Percentiles rank a stretch among this genome's conserved stretches.
phyloP scores from a whole-genome alignment of 768 basidiomycete genomes.

The Lentinula lateritia region DNA sequence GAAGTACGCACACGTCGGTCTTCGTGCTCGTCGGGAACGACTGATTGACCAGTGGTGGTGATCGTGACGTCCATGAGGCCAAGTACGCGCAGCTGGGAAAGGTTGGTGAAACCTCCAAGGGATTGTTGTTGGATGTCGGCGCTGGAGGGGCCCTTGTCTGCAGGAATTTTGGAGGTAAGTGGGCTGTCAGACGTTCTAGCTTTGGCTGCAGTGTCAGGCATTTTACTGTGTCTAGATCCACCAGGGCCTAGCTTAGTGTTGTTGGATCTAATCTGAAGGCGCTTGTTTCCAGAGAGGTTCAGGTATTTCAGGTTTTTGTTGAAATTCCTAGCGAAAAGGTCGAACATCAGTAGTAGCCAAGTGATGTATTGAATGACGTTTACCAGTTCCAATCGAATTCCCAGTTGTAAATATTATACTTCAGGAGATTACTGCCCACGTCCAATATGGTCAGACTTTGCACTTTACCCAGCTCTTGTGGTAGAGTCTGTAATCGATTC shows the following conservation, averaged over 20 bases:
- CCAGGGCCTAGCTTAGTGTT: slow-evolving; percentile 23
- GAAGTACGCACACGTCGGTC: slow-evolving; percentile 92
- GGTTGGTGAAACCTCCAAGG: slow-evolving; percentile 81
- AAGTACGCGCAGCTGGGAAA: slow-evolving; percentile 80
- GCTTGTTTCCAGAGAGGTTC: slow-evolving; percentile 95
- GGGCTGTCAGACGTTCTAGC: neutral
- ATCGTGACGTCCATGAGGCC: slow-evolving; percentile 98
- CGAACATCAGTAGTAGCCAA: neutral
- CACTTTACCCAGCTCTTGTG: slow-evolving; percentile 84
- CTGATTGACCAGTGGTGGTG: slow-evolving; percentile 49
- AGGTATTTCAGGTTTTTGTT: slow-evolving; percentile 91
- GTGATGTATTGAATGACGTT: slow-evolving; percentile 12
- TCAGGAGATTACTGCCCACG: slow-evolving; percentile 88
- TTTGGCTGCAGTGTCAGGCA: neutral
- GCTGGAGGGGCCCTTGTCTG: neutral
- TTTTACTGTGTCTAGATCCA: slow-evolving; percentile 17
- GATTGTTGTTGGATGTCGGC: slow-evolving; percentile 24
- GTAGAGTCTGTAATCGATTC: slow-evolving; percentile 88
- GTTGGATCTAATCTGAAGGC: slow-evolving; percentile 89
- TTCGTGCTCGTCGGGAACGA: slow-evolving; percentile 79
- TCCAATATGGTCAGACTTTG: slow-evolving; percentile 77
- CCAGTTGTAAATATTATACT: slow-evolving; percentile 98
- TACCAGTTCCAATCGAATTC: slow-evolving; percentile 99
- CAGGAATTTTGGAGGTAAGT: neutral
- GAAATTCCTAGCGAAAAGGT: slow-evolving; percentile 72